Base-by-base conservation (phyloP, 2,329 filamentous ascomycete species). In the Alternaria gansuensis region DNA sequence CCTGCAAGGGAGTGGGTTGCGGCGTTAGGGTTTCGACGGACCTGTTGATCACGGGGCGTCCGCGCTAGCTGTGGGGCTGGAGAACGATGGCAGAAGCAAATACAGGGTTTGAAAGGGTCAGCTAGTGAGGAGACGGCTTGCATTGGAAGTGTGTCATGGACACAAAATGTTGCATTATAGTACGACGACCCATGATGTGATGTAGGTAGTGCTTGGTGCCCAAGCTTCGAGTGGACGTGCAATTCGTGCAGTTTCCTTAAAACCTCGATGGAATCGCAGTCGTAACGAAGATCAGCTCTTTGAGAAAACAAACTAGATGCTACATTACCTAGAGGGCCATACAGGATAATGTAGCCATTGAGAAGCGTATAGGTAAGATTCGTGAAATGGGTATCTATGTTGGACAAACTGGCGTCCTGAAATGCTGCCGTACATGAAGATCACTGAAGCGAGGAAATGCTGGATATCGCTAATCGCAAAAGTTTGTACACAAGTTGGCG, bases 361-460 rank as follows among this genome's bases (percentile, higher is more conserved):
- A 13, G 23, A 36, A 37, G 33, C n/a, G 28, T 28, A 33, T 49
- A 34, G 28, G 28, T 49, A 41, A 33, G 46, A 55, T 49, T 51
- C 46, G 54, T 56, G 43, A 56, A 56, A 34, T 40, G 54, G 54
- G 54, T 56, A 56, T 56, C 54, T 56, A 56, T 56, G 39, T 49
- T 37, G 24, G 23, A 51, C 31, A 50, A 43, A 41, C 31, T 50
- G 54, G 37, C 28, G 37, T 28, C 13, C n/a, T 37, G 21, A 53
- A 45, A 53, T 28, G 48, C 37, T 29, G 49, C 31, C 52, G 52
- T 49, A 49, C 26, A 55, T 40, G 45, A 31, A 23, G 5, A 17
- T 51, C 21, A 37, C 45, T 29, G 26, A 51, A 51, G 44, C 31
- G 44, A 34, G 26, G 21, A 37, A n/a, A 55, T 49, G 46, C 54